Base-by-base conservation (phyloP, 106 monocot species). In the Platanthera guangdongensis region DNA sequence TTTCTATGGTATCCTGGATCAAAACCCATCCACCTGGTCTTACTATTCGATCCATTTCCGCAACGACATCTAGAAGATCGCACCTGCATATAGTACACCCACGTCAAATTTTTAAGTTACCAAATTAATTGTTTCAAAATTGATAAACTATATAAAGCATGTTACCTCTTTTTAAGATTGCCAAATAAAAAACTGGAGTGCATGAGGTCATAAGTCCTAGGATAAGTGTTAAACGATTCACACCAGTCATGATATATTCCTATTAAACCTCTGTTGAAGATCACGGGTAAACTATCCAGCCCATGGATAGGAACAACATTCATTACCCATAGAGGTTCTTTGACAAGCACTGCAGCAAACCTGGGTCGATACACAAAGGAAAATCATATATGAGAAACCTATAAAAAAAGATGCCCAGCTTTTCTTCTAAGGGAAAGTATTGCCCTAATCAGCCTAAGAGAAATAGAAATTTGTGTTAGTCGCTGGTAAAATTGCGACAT, bases 211-310 rank as follows among this genome's bases (percentile, higher is more conserved):
- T 99, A 99, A 14, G 91, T 94, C 13, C 94, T 94, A 59, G 94
- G 94, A 81, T 99, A 99, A 16, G 91, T 94, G 74, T 86, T 94
- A 77, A 94, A 99, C 30, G 97, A 59, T 82, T 99, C 94, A 80
- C 97, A 99, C 91, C 91, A 99, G 74, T 99, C 94, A 68, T 99
- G 91, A 77, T 99, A 99, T 63, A 86, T 71, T 47, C 97, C 94
- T 68, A 94, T 88, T 55, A 99, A 54, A 19, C 91, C 97, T 82
- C 94, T 86, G 47, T 86, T 81, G 53, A 89, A 90, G 60, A 94
- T 87, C 71, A 81, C 64, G 4, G 83, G 71, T 71, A 92, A 76
- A 59, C 94, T 91, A 82, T 94, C 91, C 18, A 71, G 81, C 59
- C 76, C 77, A 65, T 78, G 68, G 50, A 87, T 57, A n/a, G 90